phyloP scores from a whole-genome alignment of 345 rosid genomes.

The Gynandropsis gynandra region DNA sequence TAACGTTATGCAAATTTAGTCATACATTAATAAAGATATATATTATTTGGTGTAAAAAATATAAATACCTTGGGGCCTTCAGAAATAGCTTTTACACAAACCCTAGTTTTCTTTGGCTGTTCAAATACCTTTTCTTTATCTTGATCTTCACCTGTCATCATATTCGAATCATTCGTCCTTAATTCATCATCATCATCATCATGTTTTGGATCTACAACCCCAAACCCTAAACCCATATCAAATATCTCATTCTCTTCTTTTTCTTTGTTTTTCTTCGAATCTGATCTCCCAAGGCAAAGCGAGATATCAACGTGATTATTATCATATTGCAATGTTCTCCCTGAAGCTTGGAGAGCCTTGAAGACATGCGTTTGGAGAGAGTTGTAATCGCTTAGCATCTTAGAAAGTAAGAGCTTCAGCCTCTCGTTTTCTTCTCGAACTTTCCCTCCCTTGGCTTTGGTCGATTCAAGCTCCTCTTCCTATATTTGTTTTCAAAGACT shows the following conservation, averaged over 20 bases:
- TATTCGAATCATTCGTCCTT: conserved; percentile 36
- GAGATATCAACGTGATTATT: conserved; percentile 28
- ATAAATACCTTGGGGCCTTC: conserved; percentile 56
- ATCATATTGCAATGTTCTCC: conserved; percentile 22
- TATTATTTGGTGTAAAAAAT: background rate
- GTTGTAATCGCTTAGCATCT: conserved; percentile 35
- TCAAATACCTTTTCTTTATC: conserved; percentile 30
- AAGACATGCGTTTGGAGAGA: conserved; percentile 34
- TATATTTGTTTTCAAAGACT: background rate
- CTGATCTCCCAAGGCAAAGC: conserved; percentile 40
- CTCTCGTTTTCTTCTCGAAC: conserved; percentile 41
- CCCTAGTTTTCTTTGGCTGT: conserved; percentile 63
- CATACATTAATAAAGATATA: background rate
- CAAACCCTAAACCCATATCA: conserved; percentile 32
- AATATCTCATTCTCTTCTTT: conserved; percentile 18
- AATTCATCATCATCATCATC: conserved; percentile 25
- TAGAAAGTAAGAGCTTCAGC: conserved; percentile 30
- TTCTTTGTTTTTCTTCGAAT: conserved; percentile 13
- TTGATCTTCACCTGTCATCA: conserved; percentile 30
- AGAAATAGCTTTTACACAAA: conserved; percentile 76
- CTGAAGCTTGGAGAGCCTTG: conserved; percentile 21
- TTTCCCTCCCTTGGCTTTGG: conserved; percentile 33
- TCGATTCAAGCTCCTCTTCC: conserved; percentile 36
- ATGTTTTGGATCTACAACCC: conserved; percentile 19
- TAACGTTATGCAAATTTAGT: background rate